Base-by-base conservation (phyloP, 768 basidiomycete species). In the Aureoboletus auriporus region DNA sequence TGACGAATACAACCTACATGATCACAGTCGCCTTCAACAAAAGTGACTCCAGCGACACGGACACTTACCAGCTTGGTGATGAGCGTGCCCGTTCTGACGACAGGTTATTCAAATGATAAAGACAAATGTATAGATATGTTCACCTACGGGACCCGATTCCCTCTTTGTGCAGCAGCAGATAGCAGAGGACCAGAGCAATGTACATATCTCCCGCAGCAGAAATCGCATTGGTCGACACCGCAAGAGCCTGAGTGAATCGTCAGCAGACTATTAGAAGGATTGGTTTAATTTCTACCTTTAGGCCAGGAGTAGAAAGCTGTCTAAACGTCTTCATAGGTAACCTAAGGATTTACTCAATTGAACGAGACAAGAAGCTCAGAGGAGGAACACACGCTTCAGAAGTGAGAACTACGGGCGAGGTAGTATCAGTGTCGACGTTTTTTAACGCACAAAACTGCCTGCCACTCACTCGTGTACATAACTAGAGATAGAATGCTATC, bases 181-280 rank as follows among this genome's bases (percentile, higher is more conserved):
- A 54, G 39, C 75, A 76, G 5, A 83, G 69, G 30, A 71, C 71
- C 0, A 44, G 47, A 0, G 81, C 79, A 28, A 83, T 83, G 8
- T 76, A 58, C 12, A 82, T 67, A 40, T 83, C 81, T 2, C 72
- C 70, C 12, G 69, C 68, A 1, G 77, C 78, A 0, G 79, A 77
- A 9, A 80, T 59, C 1, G 75, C 81, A 51, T 83, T 81, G 54
- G 83, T 74, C 1, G 79, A 68, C 46, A 80, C 77, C 0, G 80
- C 77, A 39, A 82, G 61, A 9, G 68, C 26, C 63, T 64, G 27
- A 3, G 6, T 8, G 3, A 13, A 1, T 38, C 20, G 31, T 61
- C 38, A 58, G 46, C n/a, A 2, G 12, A 8, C 8, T 14, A 3
- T 33, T 36, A n/a, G 9, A 5, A 9, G n/a, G 0, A 36, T 7